Percentiles rank a stretch among this genome's conserved stretches.
phyloP scores from a whole-genome alignment of 108 stramenopile species.

The Hondaea fermentalgiana region DNA sequence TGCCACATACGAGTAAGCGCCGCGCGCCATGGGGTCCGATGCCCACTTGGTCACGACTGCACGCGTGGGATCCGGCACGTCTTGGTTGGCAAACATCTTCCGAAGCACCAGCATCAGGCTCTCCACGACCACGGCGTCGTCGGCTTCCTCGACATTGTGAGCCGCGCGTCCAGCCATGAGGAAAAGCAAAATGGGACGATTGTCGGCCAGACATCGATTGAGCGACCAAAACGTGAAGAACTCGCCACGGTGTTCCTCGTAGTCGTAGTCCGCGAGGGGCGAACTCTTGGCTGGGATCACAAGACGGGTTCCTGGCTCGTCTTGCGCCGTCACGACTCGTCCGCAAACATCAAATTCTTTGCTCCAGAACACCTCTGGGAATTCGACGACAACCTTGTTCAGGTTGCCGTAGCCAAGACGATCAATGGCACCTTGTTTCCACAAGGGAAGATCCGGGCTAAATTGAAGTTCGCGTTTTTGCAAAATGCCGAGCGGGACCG shows the following conservation, averaged over 20 bases:
- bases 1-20: constrained; percentile 14
- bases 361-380: background rate
- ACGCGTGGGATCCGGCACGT: background rate
- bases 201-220: background rate
- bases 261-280: background rate
- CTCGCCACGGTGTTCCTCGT: background rate
- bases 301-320: background rate
- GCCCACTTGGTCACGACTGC: background rate
- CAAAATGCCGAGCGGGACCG: background rate
- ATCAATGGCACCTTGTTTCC: background rate
- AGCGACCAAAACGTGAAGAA: constrained; percentile 11
- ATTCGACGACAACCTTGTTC: constrained; percentile 5
- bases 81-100: background rate
- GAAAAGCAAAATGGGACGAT: background rate
- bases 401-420: background rate
- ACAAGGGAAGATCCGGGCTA: background rate
- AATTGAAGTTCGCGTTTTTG: background rate
- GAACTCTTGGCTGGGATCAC: background rate
- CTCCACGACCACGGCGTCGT: background rate
- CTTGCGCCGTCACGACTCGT: background rate
- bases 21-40: background rate
- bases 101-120: background rate
- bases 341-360: background rate
- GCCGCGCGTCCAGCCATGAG: background rate
- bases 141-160: background rate